Evolutionary conservation across 2,329 filamentous ascomycete species (phyloP).

Genomic region (Fusarium heterosporum): DNA sequence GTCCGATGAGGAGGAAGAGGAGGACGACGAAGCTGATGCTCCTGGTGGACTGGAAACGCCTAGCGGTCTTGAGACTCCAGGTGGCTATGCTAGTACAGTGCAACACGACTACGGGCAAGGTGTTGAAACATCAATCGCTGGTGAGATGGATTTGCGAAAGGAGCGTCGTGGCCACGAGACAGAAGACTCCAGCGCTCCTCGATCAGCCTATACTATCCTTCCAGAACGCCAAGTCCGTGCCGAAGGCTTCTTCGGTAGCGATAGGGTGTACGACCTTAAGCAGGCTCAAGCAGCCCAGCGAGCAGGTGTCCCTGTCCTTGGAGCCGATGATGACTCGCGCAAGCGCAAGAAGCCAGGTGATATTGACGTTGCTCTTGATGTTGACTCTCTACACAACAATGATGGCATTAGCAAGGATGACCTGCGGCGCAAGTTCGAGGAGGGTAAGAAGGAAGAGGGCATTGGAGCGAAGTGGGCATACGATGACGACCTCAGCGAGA

Average conservation of each 20-base stretch:
- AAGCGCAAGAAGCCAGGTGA: conserved; percentile 98
- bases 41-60: conserved; percentile 78
- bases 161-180: conserved; percentile 84
- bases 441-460: conserved; percentile 73
- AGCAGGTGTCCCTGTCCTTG: conserved; percentile 76
- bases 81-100: conserved; percentile 82
- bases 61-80: conserved; percentile 81
- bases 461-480: conserved; percentile 75
- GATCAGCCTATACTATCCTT: conserved; percentile 88
- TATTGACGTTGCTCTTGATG: conserved; percentile 90
- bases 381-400: conserved; percentile 79
- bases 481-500: conserved; percentile 92
- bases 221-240: conserved; percentile 87
- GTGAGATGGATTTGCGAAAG: conserved; percentile 93
- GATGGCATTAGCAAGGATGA: conserved; percentile 89
- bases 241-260: conserved; percentile 95
- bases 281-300: conserved; percentile 57
- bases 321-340: conserved; percentile 78
- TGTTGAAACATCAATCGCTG: conserved; percentile 78
- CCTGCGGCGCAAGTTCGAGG: conserved; percentile 82
- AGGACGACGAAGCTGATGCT: conserved; percentile 71
- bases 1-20: conserved; percentile 75
- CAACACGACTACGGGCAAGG: conserved; percentile 82
- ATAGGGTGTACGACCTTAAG: conserved; percentile 90
- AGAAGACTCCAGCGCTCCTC: conserved; percentile 79